A percentile compares a stretch with the other conserved stretches of the same genome.
These are phyloP conservation scores for Candida boleticola DNA, from an alignment of 805 yeast species.

Conservation along the genomic window DNA sequence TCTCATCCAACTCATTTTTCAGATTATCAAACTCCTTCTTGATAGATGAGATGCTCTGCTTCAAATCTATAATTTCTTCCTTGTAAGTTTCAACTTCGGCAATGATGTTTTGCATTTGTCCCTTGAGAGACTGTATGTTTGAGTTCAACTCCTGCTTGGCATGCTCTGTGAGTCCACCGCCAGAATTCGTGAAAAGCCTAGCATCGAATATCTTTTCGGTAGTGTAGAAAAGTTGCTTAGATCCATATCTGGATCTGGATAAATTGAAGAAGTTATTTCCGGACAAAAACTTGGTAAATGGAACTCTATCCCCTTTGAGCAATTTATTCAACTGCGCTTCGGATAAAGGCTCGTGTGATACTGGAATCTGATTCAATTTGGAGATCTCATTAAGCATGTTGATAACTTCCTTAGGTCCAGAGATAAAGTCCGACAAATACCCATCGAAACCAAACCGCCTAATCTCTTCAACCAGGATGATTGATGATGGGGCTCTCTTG, in stretches of 20 bases:
- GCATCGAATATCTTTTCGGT: conserved; percentile 33
- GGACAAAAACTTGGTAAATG: conserved; percentile 57
- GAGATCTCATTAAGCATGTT: conserved; percentile 63
- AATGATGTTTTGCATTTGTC: conserved; percentile 4
- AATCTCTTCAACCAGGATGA: conserved; percentile 32
- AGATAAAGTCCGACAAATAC: conserved; percentile 63
- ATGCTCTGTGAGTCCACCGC: conserved; percentile 29
- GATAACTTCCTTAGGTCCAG: conserved; percentile 72
- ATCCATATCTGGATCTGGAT: conserved; percentile 62
- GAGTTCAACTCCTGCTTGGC: conserved; percentile 12
- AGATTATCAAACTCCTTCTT: conserved; percentile 4
- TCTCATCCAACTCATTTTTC: conserved; percentile 17
- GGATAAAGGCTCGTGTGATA: conserved; percentile 46
- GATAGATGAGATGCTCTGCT: neutral
- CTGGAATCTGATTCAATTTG: conserved; percentile 58
- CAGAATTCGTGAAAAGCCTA: conserved; percentile 26
- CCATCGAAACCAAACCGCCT: conserved; percentile 72
- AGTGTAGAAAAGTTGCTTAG: conserved; percentile 46
- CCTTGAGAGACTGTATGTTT: neutral
- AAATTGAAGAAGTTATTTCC: conserved; percentile 54
- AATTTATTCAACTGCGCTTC: conserved; percentile 37
- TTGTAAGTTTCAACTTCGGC: conserved; percentile 25
- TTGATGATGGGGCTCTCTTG: conserved; percentile 17
- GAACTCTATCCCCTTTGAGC: conserved; percentile 33
- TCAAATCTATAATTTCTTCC: conserved; percentile 15